phyloP scores from a whole-genome alignment of 768 basidiomycete genomes.

The Pisolithus tinctorius region DNA sequence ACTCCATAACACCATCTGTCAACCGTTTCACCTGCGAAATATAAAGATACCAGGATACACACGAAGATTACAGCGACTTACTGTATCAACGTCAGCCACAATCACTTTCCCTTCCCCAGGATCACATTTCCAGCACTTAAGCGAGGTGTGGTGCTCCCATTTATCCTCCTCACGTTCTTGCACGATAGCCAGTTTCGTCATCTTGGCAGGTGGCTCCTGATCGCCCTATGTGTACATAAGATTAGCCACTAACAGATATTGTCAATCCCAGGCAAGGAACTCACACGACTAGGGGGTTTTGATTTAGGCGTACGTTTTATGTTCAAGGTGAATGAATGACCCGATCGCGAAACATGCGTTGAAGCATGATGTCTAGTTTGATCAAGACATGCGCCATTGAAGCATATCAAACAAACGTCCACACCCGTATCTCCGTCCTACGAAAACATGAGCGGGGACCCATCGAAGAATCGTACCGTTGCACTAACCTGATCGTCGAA shows the following conservation, averaged over 20 bases:
- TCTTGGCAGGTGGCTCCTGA: slow-evolving; percentile 82
- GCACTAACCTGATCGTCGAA: slow-evolving; percentile 81
- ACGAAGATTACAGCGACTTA: slow-evolving; percentile 6
- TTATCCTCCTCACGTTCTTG: slow-evolving; percentile 88
- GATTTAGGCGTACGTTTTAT: slow-evolving; percentile 63
- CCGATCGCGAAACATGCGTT: slow-evolving; percentile 64
- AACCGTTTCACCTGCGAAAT: slow-evolving; percentile 44
- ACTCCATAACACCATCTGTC: slow-evolving; percentile 63
- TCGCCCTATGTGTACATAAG: slow-evolving; percentile 40
- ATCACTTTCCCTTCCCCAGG: slow-evolving; percentile 40
- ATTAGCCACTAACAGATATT: background rate
- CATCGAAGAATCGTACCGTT: slow-evolving; percentile 2
- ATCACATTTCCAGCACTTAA: slow-evolving; percentile 79
- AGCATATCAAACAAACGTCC: slow-evolving; percentile 88
- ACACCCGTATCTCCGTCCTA: slow-evolving; percentile 73
- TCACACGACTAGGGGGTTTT: slow-evolving; percentile 54
- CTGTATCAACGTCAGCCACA: slow-evolving; percentile 30
- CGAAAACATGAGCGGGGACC: background rate
- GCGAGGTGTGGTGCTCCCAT: slow-evolving; percentile 57
- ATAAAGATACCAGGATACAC: background rate
- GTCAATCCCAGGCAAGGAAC: slow-evolving; percentile 22
- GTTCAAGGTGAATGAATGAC: slow-evolving; percentile 75
- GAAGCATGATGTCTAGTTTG: slow-evolving; percentile 61
- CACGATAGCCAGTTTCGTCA: slow-evolving; percentile 80
- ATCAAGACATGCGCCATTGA: slow-evolving; percentile 85